A percentile compares a stretch with the other conserved stretches of the same genome.
Evolutionary conservation across 306 rosid species (phyloP).

Genomic region (Rosa persica): DNA sequence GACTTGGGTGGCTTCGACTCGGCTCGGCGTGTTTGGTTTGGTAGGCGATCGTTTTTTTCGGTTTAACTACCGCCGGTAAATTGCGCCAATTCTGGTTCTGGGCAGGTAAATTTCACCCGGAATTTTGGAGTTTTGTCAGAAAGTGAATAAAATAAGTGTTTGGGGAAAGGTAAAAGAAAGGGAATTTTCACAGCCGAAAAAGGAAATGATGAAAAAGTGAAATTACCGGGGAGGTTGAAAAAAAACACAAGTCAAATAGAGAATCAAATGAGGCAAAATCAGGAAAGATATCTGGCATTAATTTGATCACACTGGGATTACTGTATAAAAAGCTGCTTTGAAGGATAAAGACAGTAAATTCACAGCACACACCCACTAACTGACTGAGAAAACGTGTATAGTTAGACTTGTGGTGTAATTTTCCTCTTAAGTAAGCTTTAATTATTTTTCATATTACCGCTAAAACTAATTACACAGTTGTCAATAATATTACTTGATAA

Average conservation of each 20-base stretch:
- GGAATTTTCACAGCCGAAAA: not conserved
- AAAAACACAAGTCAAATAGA: not conserved
- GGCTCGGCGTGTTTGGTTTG: not conserved
- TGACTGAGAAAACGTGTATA: not conserved
- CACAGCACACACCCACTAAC: not conserved
- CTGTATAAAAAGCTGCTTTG: not conserved
- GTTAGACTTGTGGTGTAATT: not conserved
- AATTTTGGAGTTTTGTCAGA: not conserved
- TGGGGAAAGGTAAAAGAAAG: not conserved
- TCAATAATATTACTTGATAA: no score
- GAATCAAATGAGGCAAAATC: no score
- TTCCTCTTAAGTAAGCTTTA: not conserved
- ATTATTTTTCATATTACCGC: no score
- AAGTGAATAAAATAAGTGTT: not conserved
- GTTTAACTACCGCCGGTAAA: not conserved
- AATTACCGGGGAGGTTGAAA: not conserved
- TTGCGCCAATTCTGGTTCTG: not conserved
- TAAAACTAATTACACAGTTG: no score
- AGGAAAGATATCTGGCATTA: no score
- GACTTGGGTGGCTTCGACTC: not conserved
- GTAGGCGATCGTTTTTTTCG: not conserved
- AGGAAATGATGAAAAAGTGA: not conserved
- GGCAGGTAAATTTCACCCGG: not conserved
- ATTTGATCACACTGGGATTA: no score
- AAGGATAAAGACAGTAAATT: not conserved